phyloP scores from a whole-genome alignment of 2,329 filamentous ascomycete species.

The Aphanoascus verrucosus region DNA sequence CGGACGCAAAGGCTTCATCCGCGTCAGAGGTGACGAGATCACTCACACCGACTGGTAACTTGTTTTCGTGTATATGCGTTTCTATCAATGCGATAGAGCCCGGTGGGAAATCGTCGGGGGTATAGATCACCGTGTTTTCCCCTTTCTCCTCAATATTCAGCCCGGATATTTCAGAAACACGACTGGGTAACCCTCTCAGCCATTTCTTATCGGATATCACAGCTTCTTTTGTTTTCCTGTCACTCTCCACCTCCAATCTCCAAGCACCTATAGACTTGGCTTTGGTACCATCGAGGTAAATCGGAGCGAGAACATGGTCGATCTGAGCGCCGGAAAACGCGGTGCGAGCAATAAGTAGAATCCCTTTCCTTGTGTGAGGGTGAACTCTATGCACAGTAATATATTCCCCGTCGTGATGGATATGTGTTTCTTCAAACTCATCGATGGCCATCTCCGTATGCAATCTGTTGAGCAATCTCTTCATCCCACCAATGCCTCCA shows the following conservation, averaged over 20 bases:
- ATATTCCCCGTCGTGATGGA: slow-evolving; percentile 93
- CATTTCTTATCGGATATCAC: slow-evolving; percentile 58
- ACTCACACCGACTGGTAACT: slow-evolving; percentile 74
- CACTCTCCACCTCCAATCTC: slow-evolving; percentile 67
- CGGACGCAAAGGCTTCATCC: slow-evolving; percentile 62
- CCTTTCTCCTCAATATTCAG: slow-evolving; percentile 61
- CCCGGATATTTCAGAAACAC: slow-evolving; percentile 62
- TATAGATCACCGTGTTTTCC: slow-evolving; percentile 65
- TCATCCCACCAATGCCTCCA: slow-evolving; percentile 78
- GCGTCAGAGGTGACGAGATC: slow-evolving; percentile 75
- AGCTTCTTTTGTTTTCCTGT: slow-evolving; percentile 54
- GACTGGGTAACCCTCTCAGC: slow-evolving; percentile 74
- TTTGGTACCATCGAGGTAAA: slow-evolving; percentile 71
- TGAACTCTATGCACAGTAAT: slow-evolving; percentile 94
- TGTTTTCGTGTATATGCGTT: slow-evolving; percentile 83
- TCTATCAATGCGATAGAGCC: slow-evolving; percentile 93
- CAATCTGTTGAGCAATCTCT: slow-evolving; percentile 87
- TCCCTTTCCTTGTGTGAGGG: slow-evolving; percentile 80
- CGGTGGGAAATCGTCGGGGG: slow-evolving; percentile 76
- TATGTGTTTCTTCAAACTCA: slow-evolving; percentile 86
- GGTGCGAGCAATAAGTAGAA: slow-evolving; percentile 92
- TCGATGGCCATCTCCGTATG: slow-evolving; percentile 94
- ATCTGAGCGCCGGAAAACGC: slow-evolving; percentile 86
- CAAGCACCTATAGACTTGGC: slow-evolving; percentile 81
- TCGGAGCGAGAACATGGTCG: slow-evolving; percentile 67